Conservation (phyloP, 371 early-diverging fungal genomes). For the Mortierella sp. region DNA sequence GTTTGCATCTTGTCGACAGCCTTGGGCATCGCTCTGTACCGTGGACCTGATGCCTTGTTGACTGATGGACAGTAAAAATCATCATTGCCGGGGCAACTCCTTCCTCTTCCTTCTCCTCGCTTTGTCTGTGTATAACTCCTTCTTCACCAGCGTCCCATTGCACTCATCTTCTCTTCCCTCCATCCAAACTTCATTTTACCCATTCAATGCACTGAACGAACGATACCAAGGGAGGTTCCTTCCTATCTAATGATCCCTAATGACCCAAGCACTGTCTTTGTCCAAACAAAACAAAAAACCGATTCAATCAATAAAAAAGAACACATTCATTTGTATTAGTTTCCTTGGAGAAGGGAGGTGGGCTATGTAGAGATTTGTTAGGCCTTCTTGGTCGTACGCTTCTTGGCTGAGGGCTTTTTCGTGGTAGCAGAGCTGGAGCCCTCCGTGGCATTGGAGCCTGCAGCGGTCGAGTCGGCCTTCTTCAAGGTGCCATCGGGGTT, state of each 20-base stretch:
- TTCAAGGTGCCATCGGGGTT: constrained; percentile 46
- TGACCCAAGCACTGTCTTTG: too few relatives aligned
- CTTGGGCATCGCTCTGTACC: constrained; percentile 65
- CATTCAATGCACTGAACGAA: too few relatives aligned
- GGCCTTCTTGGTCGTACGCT: constrained; percentile 38
- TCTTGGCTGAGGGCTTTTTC: constrained; percentile 24
- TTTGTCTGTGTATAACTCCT: constrained; percentile 12
- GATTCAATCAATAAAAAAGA: neutral
- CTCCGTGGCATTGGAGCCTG: neutral
- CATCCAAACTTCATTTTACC: too few relatives aligned
- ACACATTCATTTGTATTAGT: neutral
- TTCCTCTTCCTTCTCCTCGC: neutral
- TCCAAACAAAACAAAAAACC: neutral
- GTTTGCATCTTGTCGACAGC: constrained; percentile 67
- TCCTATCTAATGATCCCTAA: too few relatives aligned
- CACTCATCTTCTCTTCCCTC: neutral
- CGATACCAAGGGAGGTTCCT: too few relatives aligned
- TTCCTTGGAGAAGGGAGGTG: neutral
- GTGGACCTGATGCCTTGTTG: constrained; percentile 64
- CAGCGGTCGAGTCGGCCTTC: too few relatives aligned
- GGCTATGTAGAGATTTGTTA: constrained; percentile 1
- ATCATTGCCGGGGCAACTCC: too few relatives aligned
- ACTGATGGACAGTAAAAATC: constrained; percentile 35
- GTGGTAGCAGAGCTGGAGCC: constrained; percentile 3
- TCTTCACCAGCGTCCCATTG: too few relatives aligned